Percentiles rank a stretch among this genome's conserved stretches.
These are phyloP conservation scores for Trichoderma sp. DNA, from an alignment of 2,329 filamentous ascomycete genomes.

Conservation along the genomic window DNA sequence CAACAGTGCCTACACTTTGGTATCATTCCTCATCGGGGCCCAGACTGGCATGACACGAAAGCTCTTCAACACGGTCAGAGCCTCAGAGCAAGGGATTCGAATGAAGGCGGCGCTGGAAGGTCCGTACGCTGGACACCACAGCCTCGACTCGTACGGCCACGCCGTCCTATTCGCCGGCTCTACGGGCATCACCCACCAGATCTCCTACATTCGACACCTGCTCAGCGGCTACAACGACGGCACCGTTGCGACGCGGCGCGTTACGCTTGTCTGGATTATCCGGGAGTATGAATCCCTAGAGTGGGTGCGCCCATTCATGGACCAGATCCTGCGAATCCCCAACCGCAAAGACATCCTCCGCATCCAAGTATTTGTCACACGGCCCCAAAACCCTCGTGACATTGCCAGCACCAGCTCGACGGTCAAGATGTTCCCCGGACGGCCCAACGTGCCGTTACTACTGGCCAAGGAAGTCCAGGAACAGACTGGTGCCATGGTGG, in stretches of 20 bases:
- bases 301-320: slow-evolving; percentile 89
- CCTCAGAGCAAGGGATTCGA: slow-evolving; percentile 55
- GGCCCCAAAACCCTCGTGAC: slow-evolving; percentile 80
- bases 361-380: slow-evolving; percentile 87
- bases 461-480: slow-evolving; percentile 78
- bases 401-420: slow-evolving; percentile 74
- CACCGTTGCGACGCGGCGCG: slow-evolving; percentile 75
- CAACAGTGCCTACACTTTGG: slow-evolving; percentile 51
- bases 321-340: slow-evolving; percentile 73
- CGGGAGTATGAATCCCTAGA: slow-evolving; percentile 86
- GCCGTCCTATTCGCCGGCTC: slow-evolving; percentile 88
- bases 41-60: slow-evolving; percentile 86
- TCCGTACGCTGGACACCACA: slow-evolving; percentile 82
- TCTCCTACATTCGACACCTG: slow-evolving; percentile 81
- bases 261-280: slow-evolving; percentile 90
- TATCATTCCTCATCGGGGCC: slow-evolving; percentile 84
- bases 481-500: slow-evolving; percentile 84
- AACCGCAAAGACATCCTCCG: slow-evolving; percentile 79
- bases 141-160: slow-evolving; percentile 89
- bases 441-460: slow-evolving; percentile 80
- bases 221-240: slow-evolving; percentile 68
- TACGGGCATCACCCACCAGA: slow-evolving; percentile 92
- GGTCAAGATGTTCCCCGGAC: slow-evolving; percentile 89
- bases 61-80: slow-evolving; percentile 70
- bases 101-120: slow-evolving; percentile 81